These are phyloP conservation scores for Conidiobolus incongruus DNA, from an alignment of 371 early-diverging fungal genomes.

Conservation along the genomic window DNA sequence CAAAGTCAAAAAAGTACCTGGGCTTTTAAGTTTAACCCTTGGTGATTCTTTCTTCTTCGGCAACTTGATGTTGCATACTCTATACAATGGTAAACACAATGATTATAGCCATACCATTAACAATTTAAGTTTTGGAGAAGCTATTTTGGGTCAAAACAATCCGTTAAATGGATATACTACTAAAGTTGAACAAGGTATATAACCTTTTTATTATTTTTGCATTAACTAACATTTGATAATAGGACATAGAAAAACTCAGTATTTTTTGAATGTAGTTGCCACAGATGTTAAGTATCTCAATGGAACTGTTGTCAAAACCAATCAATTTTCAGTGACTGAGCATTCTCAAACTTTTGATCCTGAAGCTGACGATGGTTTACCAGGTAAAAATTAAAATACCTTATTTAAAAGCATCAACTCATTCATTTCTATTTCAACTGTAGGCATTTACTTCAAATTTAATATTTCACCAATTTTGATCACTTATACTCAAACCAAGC, in stretches of 20 bases:
- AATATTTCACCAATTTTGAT: slow-evolving; percentile 95
- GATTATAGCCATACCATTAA: slow-evolving; percentile 74
- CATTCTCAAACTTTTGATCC: slow-evolving; percentile 23
- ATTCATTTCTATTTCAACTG: not conserved
- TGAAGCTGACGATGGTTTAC: slow-evolving; percentile 19
- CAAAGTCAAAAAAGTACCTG: slow-evolving; percentile 75
- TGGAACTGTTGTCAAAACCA: slow-evolving; percentile 41
- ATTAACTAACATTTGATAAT: slow-evolving; percentile 7
- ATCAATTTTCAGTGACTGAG: slow-evolving; percentile 87
- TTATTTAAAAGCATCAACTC: too few relatives aligned
- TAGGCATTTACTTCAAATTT: slow-evolving; percentile 80
- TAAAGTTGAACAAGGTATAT: slow-evolving; percentile 16
- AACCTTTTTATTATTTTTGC: slow-evolving; percentile 6
- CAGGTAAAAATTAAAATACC: slow-evolving; percentile 18
- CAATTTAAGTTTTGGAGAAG: slow-evolving; percentile 58
- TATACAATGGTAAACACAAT: slow-evolving; percentile 22
- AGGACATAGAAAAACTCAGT: slow-evolving; percentile 43
- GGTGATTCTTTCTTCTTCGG: slow-evolving; percentile 62
- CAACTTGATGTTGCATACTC: slow-evolving; percentile 61
- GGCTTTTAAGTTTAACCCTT: slow-evolving; percentile 83
- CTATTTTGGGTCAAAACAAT: slow-evolving; percentile 32
- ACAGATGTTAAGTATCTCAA: slow-evolving; percentile 49
- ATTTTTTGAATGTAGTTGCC: slow-evolving; percentile 83
- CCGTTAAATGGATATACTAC: slow-evolving; percentile 50
- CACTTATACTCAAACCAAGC: slow-evolving; percentile 53